Conservation (phyloP, 768 basidiomycete species). For the Trametes cinnabarina region DNA sequence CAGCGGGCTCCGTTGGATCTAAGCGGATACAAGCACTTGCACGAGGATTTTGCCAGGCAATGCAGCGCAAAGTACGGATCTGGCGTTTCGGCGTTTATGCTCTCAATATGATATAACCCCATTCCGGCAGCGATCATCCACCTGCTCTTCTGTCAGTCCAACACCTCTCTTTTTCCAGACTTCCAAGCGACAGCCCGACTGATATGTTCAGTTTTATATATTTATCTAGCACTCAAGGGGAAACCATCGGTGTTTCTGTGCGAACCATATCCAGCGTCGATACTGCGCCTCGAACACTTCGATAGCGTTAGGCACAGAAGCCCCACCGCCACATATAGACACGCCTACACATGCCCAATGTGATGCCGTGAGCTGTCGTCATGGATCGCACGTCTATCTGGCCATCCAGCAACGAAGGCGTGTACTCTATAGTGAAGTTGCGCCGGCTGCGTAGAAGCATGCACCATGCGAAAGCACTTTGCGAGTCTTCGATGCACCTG, state of each 20-base stretch:
- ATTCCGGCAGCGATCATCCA: no score
- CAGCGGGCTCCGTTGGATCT: no score
- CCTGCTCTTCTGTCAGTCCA: no score
- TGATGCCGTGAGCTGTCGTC: background rate
- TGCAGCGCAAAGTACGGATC: no score
- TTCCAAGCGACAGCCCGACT: no score
- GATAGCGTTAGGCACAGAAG: background rate
- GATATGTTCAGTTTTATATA: no score
- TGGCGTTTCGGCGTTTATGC: no score
- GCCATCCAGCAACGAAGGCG: background rate
- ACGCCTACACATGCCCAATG: conserved; percentile 2
- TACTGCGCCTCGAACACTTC: background rate
- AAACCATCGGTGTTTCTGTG: background rate
- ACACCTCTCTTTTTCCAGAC: no score
- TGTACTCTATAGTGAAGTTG: no score
- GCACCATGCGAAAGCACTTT: background rate
- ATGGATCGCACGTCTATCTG: conserved; percentile 9
- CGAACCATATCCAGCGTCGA: background rate
- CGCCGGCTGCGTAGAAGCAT: background rate
- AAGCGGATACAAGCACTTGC: no score
- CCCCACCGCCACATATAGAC: background rate
- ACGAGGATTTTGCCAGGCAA: no score
- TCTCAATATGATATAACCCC: no score
- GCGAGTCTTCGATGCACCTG: background rate
- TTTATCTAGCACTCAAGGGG: background rate